Conservation (phyloP, 371 early-diverging fungal genomes). For the Apophysomyces elegans region DNA sequence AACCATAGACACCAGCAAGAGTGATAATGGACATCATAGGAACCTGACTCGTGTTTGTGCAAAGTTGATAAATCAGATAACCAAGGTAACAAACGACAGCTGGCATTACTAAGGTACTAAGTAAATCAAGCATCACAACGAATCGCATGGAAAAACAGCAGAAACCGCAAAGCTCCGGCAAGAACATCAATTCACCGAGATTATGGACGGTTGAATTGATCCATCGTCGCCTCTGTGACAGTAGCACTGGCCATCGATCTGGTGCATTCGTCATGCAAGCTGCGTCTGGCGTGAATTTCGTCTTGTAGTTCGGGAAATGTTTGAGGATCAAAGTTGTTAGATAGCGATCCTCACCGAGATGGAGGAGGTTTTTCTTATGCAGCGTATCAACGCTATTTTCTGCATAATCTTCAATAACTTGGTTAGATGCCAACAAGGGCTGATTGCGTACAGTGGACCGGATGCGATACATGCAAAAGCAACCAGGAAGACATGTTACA, state of each 20-base stretch:
- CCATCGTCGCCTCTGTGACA: slow-evolving; percentile 88
- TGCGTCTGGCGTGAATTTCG: slow-evolving; percentile 95
- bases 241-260: slow-evolving; percentile 88
- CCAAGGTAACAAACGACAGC: slow-evolving; percentile 89
- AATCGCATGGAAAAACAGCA: slow-evolving; percentile 97
- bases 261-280: slow-evolving; percentile 94
- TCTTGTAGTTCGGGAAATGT: slow-evolving; percentile 97
- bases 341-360: slow-evolving; percentile 88
- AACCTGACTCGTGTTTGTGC: slow-evolving; percentile 57
- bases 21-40: slow-evolving; percentile 71
- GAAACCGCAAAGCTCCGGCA: slow-evolving; percentile 93
- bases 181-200: slow-evolving; percentile 84
- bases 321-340: slow-evolving; percentile 98
- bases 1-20: slow-evolving; percentile 81
- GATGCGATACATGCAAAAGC: slow-evolving; percentile 95
- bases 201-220: slow-evolving; percentile 98
- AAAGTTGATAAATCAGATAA: slow-evolving; percentile 71
- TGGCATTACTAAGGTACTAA: slow-evolving; percentile 92
- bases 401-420: slow-evolving; percentile 94
- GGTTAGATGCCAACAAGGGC: slow-evolving; percentile 90
- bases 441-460: slow-evolving; percentile 78
- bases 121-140: slow-evolving; percentile 87
- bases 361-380: slow-evolving; percentile 93
- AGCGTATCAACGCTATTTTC: slow-evolving; percentile 96
- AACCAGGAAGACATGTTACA: slow-evolving; percentile 95